Conservation (phyloP, 2,329 filamentous ascomycete genomes). For the Colletotrichum musicola region DNA sequence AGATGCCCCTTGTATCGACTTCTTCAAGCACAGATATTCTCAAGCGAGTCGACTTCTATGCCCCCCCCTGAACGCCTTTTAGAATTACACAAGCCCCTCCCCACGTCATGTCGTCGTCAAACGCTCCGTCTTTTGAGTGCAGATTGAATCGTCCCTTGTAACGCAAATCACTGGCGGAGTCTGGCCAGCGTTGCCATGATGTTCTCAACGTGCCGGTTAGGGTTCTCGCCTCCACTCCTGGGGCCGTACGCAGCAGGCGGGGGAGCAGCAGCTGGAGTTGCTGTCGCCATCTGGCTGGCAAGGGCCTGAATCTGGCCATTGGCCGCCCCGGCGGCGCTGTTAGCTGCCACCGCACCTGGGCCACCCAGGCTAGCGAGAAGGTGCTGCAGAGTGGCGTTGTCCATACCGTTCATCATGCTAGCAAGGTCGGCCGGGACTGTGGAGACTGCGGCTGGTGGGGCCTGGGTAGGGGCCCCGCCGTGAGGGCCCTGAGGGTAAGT, state of each 20-base stretch:
- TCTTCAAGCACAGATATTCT: background rate
- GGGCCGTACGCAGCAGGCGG: constrained; percentile 47
- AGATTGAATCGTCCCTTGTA: background rate
- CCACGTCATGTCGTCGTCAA: constrained; percentile 34
- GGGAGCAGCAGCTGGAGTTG: constrained; percentile 40
- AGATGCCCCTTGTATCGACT: too few relatives aligned
- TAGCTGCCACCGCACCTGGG: constrained; percentile 38
- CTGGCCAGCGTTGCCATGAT: constrained; percentile 81
- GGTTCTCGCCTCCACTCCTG: constrained; percentile 46
- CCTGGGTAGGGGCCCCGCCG: constrained; percentile 37
- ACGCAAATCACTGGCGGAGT: constrained; percentile 65
- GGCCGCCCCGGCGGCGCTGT: constrained; percentile 42
- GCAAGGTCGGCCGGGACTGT: constrained; percentile 65
- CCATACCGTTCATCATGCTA: constrained; percentile 75
- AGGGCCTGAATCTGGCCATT: constrained; percentile 59
- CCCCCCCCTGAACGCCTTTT: constrained; percentile 26
- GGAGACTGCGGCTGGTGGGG: constrained; percentile 47
- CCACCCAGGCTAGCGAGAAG: constrained; percentile 66
- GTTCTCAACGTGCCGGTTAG: constrained; percentile 72
- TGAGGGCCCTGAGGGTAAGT: constrained; percentile 18
- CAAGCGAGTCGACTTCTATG: constrained; percentile 18
- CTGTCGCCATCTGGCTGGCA: constrained; percentile 51
- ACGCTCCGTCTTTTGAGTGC: background rate
- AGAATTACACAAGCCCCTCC: constrained; percentile 23
- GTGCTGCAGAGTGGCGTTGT: constrained; percentile 77